phyloP scores from a whole-genome alignment of 192 early-diverging fungal species.

The Podila epigama region DNA sequence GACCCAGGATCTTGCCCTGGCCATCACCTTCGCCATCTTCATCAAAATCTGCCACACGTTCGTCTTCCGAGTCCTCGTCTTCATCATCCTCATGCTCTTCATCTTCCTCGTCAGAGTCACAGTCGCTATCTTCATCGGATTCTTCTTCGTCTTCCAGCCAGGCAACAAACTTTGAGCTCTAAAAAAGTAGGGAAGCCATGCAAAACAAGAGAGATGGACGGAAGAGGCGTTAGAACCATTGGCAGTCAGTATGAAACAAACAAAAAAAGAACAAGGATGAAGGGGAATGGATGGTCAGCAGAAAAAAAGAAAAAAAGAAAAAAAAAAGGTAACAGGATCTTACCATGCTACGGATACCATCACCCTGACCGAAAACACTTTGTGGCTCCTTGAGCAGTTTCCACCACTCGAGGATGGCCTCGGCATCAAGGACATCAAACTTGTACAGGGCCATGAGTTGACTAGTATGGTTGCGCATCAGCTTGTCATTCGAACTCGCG shows the following conservation, averaged over 20 bases:
- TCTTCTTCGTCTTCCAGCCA: conserved; percentile 36
- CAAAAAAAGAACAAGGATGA: too few relatives aligned
- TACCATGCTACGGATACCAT: conserved; percentile 45
- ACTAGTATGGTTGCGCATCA: conserved; percentile 25
- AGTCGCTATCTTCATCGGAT: conserved; percentile 6
- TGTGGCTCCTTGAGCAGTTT: conserved; percentile 29
- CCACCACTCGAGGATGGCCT: conserved; percentile 48
- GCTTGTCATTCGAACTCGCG: conserved; percentile 14
- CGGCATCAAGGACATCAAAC: conserved; percentile 45
- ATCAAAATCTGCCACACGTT: background rate
- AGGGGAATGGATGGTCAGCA: background rate
- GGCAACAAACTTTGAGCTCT: conserved; percentile 50
- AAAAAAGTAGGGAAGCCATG: background rate
- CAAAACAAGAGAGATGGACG: background rate
- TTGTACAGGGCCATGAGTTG: conserved; percentile 42
- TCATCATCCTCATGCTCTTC: conserved; percentile 7
- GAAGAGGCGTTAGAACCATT: background rate
- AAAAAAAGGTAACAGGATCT: background rate
- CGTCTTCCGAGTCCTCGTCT: background rate
- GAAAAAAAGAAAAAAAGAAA: conserved; percentile 2
- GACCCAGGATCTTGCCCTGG: conserved; percentile 19
- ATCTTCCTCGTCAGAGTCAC: conserved; percentile 13
- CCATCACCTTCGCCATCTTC: background rate
- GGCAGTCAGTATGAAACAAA: background rate
- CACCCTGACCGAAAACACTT: conserved; percentile 32